A percentile compares a stretch with the other conserved stretches of the same genome.
phyloP scores from a whole-genome alignment of 176 grass and related monocot genomes.

The Triticum turgidum region DNA sequence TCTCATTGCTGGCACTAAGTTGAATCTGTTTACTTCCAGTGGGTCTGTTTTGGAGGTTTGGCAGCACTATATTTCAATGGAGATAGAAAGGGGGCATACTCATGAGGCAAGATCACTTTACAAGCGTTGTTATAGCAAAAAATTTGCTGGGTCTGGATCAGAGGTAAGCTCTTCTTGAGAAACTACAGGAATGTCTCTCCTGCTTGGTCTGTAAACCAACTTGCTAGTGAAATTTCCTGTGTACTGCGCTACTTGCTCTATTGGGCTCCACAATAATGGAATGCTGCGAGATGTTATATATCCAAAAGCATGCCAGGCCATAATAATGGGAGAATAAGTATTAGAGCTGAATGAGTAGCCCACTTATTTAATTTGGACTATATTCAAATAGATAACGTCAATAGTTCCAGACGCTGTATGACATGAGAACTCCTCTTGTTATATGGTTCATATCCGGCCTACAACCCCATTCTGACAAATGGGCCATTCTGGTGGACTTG shows the following conservation, averaged over 20 bases:
- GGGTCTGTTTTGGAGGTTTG: constrained; percentile 80
- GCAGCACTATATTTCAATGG: constrained; percentile 83
- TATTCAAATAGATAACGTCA: not conserved
- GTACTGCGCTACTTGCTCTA: not conserved
- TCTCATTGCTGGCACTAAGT: not conserved
- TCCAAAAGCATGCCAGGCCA: not conserved
- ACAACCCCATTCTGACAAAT: not conserved
- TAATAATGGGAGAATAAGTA: not conserved
- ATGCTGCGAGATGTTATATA: constrained; percentile 12
- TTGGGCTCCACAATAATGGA: not conserved
- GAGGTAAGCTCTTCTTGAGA: constrained; percentile 59
- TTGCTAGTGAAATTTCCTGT: not conserved
- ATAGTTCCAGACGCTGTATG: not conserved
- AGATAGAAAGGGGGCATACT: constrained; percentile 63
- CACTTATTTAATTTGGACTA: not conserved
- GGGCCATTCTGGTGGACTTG: not conserved
- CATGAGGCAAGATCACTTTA: constrained; percentile 88
- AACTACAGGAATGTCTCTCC: not conserved
- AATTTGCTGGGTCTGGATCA: constrained; percentile 78
- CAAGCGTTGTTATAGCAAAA: constrained; percentile 90
- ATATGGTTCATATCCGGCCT: not conserved
- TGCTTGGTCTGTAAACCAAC: not conserved
- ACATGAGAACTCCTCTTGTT: not conserved
- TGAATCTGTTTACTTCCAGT: constrained; percentile 56
- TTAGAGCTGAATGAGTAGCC: not conserved